Conservation (phyloP, 1,139 yeast species). For the Debaryomyces sp. region DNA sequence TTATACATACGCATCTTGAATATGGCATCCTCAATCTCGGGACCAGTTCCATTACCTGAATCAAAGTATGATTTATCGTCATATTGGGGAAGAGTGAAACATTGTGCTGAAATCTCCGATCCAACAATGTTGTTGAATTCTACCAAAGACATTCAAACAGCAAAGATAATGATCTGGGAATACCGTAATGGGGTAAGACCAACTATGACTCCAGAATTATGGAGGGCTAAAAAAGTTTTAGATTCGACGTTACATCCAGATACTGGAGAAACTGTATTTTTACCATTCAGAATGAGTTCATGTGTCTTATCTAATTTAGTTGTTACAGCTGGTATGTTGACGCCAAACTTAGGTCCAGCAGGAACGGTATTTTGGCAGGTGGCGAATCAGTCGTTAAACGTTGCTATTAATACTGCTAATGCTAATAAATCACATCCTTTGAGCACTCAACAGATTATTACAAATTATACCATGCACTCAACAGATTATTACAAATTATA, state of each 20-base stretch:
- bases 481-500: constrained; percentile 76
- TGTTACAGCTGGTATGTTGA: constrained; percentile 96
- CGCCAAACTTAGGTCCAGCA: constrained; percentile 85
- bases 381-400: constrained; percentile 94
- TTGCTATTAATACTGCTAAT: constrained; percentile 94
- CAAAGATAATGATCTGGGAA: constrained; percentile 68
- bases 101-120: constrained; percentile 90
- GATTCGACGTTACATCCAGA: constrained; percentile 95
- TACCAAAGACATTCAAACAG: constrained; percentile 58
- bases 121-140: constrained; percentile 88
- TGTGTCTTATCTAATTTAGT: constrained; percentile 91
- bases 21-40: constrained; percentile 90
- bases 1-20: background rate
- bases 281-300: constrained; percentile 96
- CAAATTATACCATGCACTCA: too few relatives aligned
- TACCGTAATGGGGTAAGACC: constrained; percentile 68
- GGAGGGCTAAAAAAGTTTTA: constrained; percentile 85
- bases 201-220: constrained; percentile 75
- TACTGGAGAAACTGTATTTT: constrained; percentile 86
- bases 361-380: constrained; percentile 98
- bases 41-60: constrained; percentile 75
- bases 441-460: constrained; percentile 73
- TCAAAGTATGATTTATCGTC: constrained; percentile 78
- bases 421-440: constrained; percentile 94
- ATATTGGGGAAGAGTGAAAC: constrained; percentile 92